These are phyloP conservation scores for Aspergillus ellipticus DNA, from an alignment of 495 filamentous ascomycete genomes.

Conservation along the genomic window DNA sequence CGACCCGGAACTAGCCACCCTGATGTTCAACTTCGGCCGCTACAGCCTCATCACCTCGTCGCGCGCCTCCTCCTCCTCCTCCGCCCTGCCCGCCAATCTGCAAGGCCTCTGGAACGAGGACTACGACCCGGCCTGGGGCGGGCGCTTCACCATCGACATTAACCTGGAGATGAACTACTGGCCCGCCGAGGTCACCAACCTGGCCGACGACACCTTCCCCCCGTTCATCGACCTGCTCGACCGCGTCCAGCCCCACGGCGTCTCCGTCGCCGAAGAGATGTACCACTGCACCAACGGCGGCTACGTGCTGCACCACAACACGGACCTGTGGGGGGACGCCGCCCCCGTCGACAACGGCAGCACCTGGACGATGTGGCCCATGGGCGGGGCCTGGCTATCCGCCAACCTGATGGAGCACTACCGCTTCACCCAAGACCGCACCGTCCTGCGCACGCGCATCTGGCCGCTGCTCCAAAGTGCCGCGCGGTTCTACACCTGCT, in stretches of 20 bases:
- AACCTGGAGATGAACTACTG: slow-evolving; percentile 30
- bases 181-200: slow-evolving; percentile 39
- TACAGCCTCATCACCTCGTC: slow-evolving; percentile 33
- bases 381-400: slow-evolving; percentile 38
- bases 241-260: slow-evolving; percentile 18
- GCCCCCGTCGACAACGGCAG: slow-evolving; percentile 33
- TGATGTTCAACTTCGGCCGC: slow-evolving; percentile 35
- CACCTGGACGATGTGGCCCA: slow-evolving; percentile 32
- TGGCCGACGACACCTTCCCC: slow-evolving; percentile 10
- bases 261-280: slow-evolving; percentile 30
- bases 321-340: slow-evolving; percentile 40
- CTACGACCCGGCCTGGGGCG: slow-evolving; percentile 41
- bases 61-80: slow-evolving; percentile 11
- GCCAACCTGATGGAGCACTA: slow-evolving; percentile 38
- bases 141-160: slow-evolving; percentile 51
- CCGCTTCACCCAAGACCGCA: slow-evolving; percentile 27
- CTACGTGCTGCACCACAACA: slow-evolving; percentile 37
- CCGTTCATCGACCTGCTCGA: slow-evolving; percentile 35
- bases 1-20: slow-evolving; percentile 26
- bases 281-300: slow-evolving; percentile 35
- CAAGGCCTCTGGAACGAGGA: slow-evolving; percentile 51
- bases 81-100: slow-evolving; percentile 45
- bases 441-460: slow-evolving; percentile 20
- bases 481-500: slow-evolving; percentile 32
- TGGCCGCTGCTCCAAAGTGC: slow-evolving; percentile 23